Evolutionary conservation across 1,284 basidiomycete genomes (phyloP).

Genomic region (Puccinia novopanici): DNA sequence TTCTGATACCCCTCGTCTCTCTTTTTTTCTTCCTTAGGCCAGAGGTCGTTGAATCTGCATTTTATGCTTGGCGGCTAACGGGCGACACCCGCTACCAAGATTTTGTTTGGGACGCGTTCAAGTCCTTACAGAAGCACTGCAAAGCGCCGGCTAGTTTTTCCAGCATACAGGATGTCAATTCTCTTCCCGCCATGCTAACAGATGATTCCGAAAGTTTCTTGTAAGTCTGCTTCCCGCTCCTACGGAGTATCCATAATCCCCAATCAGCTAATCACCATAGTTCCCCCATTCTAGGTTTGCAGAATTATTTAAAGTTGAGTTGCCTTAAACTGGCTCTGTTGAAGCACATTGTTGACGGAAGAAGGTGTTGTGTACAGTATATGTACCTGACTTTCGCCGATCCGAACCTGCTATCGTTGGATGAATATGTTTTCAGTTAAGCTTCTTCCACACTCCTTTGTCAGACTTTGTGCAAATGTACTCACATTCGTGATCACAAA

Average conservation of each 20-base stretch:
- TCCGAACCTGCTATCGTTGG: conserved; percentile 44
- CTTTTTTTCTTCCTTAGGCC: conserved; percentile 11
- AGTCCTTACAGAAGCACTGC: conserved; percentile 27
- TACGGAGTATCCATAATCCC: neutral
- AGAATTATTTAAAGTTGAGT: conserved; percentile 47
- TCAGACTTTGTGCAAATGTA: neutral
- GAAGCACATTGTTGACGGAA: neutral
- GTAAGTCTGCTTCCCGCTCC: conserved; percentile 14
- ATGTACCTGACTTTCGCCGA: conserved; percentile 47
- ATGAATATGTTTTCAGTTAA: conserved; percentile 51
- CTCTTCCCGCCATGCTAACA: neutral
- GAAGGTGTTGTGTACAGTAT: conserved; percentile 12
- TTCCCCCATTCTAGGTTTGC: conserved; percentile 24
- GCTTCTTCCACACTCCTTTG: neutral
- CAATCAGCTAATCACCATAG: neutral
- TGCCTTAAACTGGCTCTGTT: no score
- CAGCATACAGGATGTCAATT: conserved; percentile 32
- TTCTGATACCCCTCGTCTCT: neutral
- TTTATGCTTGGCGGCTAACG: conserved; percentile 51
- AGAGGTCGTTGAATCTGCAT: conserved; percentile 50
- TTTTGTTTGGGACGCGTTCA: conserved; percentile 48
- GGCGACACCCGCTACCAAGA: conserved; percentile 49
- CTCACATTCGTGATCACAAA: neutral
- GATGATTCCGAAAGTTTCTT: conserved; percentile 46
- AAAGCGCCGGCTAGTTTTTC: conserved; percentile 46